These are phyloP conservation scores for Globisporangium perplexum DNA, from an alignment of 352 stramenopile genomes.

Conservation along the genomic window DNA sequence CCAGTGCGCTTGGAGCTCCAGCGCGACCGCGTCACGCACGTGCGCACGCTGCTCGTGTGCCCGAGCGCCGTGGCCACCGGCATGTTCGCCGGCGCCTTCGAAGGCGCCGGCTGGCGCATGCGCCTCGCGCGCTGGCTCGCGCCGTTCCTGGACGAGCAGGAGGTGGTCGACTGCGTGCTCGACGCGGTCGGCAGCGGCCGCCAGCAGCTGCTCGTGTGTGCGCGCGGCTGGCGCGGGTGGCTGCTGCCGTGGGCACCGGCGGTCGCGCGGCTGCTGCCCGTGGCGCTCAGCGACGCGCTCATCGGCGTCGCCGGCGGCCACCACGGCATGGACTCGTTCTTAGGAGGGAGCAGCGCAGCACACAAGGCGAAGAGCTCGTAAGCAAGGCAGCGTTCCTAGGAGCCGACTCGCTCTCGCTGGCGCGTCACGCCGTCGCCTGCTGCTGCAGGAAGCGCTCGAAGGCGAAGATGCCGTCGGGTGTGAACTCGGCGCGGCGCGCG, in stretches of 20 bases:
- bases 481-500: constrained; percentile 52
- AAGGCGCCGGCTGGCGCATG: constrained; percentile 29
- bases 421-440: not conserved
- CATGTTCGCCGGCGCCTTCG: constrained; percentile 67
- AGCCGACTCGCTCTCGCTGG: no score
- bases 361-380: not conserved
- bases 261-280: constrained; percentile 48
- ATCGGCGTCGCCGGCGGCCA: constrained; percentile 53
- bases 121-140: constrained; percentile 35
- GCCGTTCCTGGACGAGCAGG: constrained; percentile 36
- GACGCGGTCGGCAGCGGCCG: constrained; percentile 43
- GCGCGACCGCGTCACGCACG: constrained; percentile 40
- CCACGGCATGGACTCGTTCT: constrained; percentile 75
- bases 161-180: constrained; percentile 52
- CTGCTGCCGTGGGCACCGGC: constrained; percentile 44
- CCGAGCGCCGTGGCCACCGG: constrained; percentile 64
- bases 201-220: constrained; percentile 64
- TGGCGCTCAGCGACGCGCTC: constrained; percentile 43
- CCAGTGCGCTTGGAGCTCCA: constrained; percentile 75
- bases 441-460: constrained; percentile 53
- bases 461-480: constrained; percentile 72
- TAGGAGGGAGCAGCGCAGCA: constrained; percentile 16
- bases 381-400: not conserved
- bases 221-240: constrained; percentile 42
- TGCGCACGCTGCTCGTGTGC: constrained; percentile 72